Evolutionary conservation across 2,329 filamentous ascomycete genomes (phyloP).

Genomic region (Aspergillus fumigatiaffinis): DNA sequence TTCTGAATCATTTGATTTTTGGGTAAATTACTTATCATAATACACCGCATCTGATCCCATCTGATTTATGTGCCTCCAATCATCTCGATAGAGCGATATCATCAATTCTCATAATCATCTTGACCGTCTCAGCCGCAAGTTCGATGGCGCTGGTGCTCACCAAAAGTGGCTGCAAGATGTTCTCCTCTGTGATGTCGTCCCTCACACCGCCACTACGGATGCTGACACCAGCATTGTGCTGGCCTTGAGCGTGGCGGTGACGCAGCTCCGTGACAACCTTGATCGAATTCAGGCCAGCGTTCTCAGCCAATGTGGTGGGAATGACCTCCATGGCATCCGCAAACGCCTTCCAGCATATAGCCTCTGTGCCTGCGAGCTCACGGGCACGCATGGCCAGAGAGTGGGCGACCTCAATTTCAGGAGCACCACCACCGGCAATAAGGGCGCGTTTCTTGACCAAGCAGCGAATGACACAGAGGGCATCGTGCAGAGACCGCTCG

Average conservation of each 20-base stretch:
- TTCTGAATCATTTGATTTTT: not conserved
- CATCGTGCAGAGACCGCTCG: slow-evolving; percentile 93
- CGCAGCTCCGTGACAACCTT: slow-evolving; percentile 96
- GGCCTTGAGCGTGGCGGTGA: slow-evolving; percentile 89
- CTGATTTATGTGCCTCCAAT: slow-evolving; percentile 1
- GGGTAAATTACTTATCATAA: not conserved
- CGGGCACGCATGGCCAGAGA: slow-evolving; percentile 78
- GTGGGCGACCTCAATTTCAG: slow-evolving; percentile 93
- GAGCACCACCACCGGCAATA: slow-evolving; percentile 92
- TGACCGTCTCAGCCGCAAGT: slow-evolving; percentile 95
- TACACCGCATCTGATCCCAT: not conserved
- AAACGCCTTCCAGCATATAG: slow-evolving; percentile 99
- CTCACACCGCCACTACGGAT: slow-evolving; percentile 98
- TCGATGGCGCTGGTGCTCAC: slow-evolving; percentile 98
- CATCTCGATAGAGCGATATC: slow-evolving; percentile 57
- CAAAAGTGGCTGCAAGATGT: slow-evolving; percentile 89
- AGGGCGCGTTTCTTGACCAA: slow-evolving; percentile 99
- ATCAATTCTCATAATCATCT: slow-evolving; percentile 77
- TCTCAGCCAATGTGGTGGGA: slow-evolving; percentile 93
- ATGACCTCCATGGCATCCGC: slow-evolving; percentile 97
- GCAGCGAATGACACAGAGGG: slow-evolving; percentile 94
- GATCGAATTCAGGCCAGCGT: slow-evolving; percentile 96
- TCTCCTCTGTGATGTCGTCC: slow-evolving; percentile 93
- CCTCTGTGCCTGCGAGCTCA: slow-evolving; percentile 82
- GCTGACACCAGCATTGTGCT: slow-evolving; percentile 94